phyloP scores from a whole-genome alignment of 805 yeast genomes.

The Metschnikowia amazonensis region DNA sequence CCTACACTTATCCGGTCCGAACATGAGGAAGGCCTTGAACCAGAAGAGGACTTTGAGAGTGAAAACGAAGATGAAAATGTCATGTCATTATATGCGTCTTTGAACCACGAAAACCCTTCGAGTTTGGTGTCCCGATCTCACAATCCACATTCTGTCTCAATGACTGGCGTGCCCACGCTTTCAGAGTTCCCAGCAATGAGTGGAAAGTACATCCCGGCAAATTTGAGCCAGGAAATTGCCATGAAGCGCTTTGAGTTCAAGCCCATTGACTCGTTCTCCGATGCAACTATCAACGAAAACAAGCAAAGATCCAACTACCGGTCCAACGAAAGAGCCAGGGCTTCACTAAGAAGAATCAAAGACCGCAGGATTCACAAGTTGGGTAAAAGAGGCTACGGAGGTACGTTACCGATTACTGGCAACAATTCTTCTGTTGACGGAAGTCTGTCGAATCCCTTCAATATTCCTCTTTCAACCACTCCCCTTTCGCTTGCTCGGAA shows the following conservation, averaged over 20 bases:
- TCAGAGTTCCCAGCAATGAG: conserved; percentile 42
- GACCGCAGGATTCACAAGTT: conserved; percentile 52
- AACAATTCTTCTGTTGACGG: background rate
- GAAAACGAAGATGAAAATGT: conserved; percentile 63
- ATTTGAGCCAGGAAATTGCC: conserved; percentile 15
- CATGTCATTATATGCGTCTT: conserved; percentile 60
- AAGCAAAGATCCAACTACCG: conserved; percentile 22
- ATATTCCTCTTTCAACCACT: conserved; percentile 8
- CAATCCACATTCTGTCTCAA: conserved; percentile 10
- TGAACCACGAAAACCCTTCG: conserved; percentile 28
- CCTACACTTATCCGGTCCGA: conserved; percentile 3
- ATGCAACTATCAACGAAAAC: conserved; percentile 13
- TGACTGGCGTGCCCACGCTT: conserved; percentile 37
- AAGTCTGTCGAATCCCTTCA: conserved; percentile 22
- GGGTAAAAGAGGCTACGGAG: conserved; percentile 20
- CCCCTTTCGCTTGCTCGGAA: conserved; percentile 1
- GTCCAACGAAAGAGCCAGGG: conserved; percentile 62
- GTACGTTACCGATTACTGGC: conserved; percentile 3
- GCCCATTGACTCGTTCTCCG: conserved; percentile 14
- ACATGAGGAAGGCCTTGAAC: conserved; percentile 6
- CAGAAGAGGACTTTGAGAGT: conserved; percentile 28
- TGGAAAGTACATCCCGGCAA: conserved; percentile 27
- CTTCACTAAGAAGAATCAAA: conserved; percentile 58
- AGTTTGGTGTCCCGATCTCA: conserved; percentile 12
- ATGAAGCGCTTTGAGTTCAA: conserved; percentile 17